These are phyloP conservation scores for Ceratobasidium sp. DNA, from an alignment of 1,284 basidiomycete genomes.

Conservation along the genomic window DNA sequence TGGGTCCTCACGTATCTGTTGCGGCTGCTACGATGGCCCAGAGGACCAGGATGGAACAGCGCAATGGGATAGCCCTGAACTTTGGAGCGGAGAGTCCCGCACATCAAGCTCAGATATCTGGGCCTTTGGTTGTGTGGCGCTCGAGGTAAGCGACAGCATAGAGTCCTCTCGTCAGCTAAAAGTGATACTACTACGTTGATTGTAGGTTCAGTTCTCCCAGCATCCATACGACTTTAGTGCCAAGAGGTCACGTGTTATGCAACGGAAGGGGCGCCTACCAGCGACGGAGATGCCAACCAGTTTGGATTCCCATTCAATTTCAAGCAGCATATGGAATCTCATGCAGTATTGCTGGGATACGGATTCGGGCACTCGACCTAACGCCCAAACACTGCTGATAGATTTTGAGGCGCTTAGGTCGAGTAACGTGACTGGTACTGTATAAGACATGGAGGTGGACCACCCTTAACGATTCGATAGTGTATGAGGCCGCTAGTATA, in stretches of 20 bases:
- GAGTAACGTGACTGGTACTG: not conserved
- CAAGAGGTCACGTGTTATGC: not conserved
- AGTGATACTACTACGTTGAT: not conserved
- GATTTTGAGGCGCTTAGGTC: not conserved
- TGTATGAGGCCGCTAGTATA: too few species aligned
- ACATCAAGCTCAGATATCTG: constrained; percentile 6
- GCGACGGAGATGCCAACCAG: not conserved
- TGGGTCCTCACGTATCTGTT: constrained; percentile 26
- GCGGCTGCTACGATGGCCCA: not conserved
- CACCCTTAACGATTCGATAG: too few species aligned
- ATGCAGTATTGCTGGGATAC: constrained; percentile 1
- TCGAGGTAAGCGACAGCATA: not conserved
- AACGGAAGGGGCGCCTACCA: not conserved
- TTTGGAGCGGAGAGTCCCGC: too few species aligned
- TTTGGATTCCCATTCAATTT: not conserved
- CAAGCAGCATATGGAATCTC: not conserved
- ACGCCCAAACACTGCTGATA: not conserved
- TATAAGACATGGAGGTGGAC: too few species aligned
- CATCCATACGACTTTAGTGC: not conserved
- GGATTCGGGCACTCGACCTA: not conserved
- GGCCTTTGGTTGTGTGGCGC: constrained; percentile 26
- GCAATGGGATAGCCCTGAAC: constrained; percentile 20
- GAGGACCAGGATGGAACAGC: not conserved
- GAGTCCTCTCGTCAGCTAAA: not conserved
- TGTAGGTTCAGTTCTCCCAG: not conserved